phyloP scores from a whole-genome alignment of 202 grass and related monocot genomes.

The Thinopyrum obtusiflorum region DNA sequence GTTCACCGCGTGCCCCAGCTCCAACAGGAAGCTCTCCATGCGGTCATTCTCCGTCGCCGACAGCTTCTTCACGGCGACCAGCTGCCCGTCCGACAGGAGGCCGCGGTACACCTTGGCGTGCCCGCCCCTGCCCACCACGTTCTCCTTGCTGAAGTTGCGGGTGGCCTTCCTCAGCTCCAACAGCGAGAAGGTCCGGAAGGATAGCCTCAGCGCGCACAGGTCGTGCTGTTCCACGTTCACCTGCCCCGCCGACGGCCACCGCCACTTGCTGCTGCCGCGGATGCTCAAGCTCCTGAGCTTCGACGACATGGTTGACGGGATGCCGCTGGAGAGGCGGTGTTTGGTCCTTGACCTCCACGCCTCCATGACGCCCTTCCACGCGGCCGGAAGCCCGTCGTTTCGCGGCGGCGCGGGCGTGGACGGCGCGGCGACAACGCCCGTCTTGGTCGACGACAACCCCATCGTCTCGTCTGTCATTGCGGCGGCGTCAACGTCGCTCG shows the following conservation, averaged over 20 bases:
- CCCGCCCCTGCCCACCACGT: slow-evolving; percentile 66
- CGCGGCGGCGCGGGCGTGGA: neutral
- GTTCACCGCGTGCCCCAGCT: slow-evolving; percentile 65
- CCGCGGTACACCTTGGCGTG: slow-evolving; percentile 73
- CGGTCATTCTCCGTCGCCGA: slow-evolving; percentile 25
- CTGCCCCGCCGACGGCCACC: neutral
- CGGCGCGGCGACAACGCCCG: neutral
- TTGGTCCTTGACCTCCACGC: slow-evolving; percentile 41
- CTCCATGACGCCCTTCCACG: slow-evolving; percentile 50
- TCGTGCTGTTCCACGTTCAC: neutral
- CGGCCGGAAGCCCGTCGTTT: neutral
- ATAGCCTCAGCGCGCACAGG: slow-evolving; percentile 4
- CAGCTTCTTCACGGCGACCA: slow-evolving; percentile 72
- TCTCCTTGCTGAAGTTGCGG: slow-evolving; percentile 60
- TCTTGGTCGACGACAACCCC: neutral
- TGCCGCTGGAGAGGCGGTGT: slow-evolving; percentile 40
- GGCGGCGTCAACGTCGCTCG: neutral
- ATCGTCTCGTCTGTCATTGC: neutral
- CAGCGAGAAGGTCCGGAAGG: slow-evolving; percentile 55
- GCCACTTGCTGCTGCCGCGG: slow-evolving; percentile 13
- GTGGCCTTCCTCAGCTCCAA: slow-evolving; percentile 62
- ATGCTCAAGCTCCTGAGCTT: slow-evolving; percentile 23
- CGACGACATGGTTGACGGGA: slow-evolving; percentile 30
- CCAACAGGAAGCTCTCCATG: slow-evolving; percentile 61
- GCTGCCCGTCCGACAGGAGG: slow-evolving; percentile 49